Base-by-base conservation (phyloP, 176 grass and related monocot species). In the Themeda triandra region DNA sequence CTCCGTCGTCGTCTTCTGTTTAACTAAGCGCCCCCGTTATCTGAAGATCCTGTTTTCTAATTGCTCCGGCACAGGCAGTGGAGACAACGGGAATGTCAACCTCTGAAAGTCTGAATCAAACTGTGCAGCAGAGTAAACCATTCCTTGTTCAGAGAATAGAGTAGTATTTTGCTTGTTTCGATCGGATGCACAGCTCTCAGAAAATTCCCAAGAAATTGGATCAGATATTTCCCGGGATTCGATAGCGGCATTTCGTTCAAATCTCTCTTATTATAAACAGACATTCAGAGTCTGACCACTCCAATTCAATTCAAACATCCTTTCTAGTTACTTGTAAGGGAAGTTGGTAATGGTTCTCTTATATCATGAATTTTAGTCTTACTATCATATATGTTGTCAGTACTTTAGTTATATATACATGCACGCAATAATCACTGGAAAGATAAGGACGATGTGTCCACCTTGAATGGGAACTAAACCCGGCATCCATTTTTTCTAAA, bases 151-250 rank as follows among this genome's bases (percentile, higher is more conserved):
- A 59, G 23, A n/a, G 9, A 2, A 23, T 51, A 35, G 18, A 62
- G 4, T 71, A 58, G n/a, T 60, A 71, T 48, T 35, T 63, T 33
- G 23, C 29, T 69, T 2, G 36, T 37, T 37, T 37, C 36, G 46
- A 40, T 71, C 49, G 21, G 66, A 62, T 29, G 32, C 84, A 30
- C 40, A 49, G 19, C n/a, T 25, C 72, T 5, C 21, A 19, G 40
- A 53, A 71, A 18, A 72, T 60, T 25, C 18, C 30, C 21, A 80
- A 80, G 69, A 23, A 31, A 49, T 18, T 49, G 46, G 46, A 49
- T 49, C 46, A 49, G 46, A 86, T 80, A 73, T 80, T 73, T 80
- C 41, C 29, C 7, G 39, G 67, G 76, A 79, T 86, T 80, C 58
- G 39, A 73, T 31, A 23, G 13, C 24, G 30, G 0, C 19, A 17